Evolutionary conservation across 2,329 filamentous ascomycete genomes (phyloP).

Genomic region (Cryphonectria parasitica): DNA sequence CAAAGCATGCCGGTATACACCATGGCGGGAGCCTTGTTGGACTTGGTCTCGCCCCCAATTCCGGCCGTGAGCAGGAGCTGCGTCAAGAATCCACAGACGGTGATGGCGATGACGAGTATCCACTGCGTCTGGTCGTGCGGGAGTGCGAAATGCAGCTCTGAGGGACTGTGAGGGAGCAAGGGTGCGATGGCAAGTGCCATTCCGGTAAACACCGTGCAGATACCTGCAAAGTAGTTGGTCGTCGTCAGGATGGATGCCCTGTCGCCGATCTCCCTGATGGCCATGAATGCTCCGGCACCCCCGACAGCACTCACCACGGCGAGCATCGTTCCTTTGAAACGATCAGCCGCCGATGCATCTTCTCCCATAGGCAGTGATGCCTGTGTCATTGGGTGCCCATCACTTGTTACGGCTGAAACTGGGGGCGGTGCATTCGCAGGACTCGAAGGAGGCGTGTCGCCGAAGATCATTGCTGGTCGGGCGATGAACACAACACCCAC

Average conservation of each 20-base stretch:
- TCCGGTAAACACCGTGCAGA: slow-evolving; percentile 18
- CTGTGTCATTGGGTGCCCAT: slow-evolving; percentile 3
- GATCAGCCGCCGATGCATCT: slow-evolving; percentile 57
- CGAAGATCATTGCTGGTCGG: slow-evolving; percentile 53
- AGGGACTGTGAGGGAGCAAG: slow-evolving; percentile 50
- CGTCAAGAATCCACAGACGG: slow-evolving; percentile 59
- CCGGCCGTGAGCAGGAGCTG: slow-evolving; percentile 85
- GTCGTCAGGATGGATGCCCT: slow-evolving; percentile 26
- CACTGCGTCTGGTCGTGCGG: slow-evolving; percentile 59
- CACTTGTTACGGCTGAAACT: not conserved
- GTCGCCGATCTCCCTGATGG: slow-evolving; percentile 32
- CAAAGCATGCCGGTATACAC: slow-evolving; percentile 63
- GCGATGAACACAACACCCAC: slow-evolving; percentile 84
- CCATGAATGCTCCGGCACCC: slow-evolving; percentile 53
- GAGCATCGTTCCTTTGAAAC: slow-evolving; percentile 70
- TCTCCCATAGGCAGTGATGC: slow-evolving; percentile 38
- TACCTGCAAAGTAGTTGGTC: slow-evolving; percentile 38
- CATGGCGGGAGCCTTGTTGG: slow-evolving; percentile 61
- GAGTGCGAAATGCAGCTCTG: slow-evolving; percentile 47
- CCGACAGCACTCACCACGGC: slow-evolving; percentile 80
- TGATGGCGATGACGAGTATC: slow-evolving; percentile 69
- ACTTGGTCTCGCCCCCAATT: slow-evolving; percentile 69
- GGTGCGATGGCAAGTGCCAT: slow-evolving; percentile 39
- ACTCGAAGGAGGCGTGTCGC: not conserved
- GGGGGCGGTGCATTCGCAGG: slow-evolving; percentile 2